phyloP scores from a whole-genome alignment of 306 rosid species.

The Castanospermum australe region DNA sequence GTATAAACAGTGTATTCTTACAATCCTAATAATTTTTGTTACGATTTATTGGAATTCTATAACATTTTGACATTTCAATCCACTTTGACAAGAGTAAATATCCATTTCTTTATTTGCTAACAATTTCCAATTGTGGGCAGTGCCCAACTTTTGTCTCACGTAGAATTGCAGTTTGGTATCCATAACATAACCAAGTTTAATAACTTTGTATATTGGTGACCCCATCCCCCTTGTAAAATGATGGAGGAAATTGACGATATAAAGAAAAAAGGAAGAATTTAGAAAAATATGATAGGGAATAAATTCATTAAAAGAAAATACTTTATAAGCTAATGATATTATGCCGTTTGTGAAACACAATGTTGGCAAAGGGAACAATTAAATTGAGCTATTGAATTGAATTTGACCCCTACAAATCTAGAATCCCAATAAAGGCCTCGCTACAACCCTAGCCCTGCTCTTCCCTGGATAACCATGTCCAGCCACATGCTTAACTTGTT shows the following conservation, averaged over 20 bases:
- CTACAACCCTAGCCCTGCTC: constrained; percentile 15
- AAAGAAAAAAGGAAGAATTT: too few species aligned
- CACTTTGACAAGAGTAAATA: too few species aligned
- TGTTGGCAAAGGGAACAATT: neutral
- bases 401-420: constrained; percentile 16
- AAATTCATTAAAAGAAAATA: neutral
- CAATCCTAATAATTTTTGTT: neutral
- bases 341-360: neutral
- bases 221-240: neutral
- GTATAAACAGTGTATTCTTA: neutral
- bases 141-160: too few species aligned
- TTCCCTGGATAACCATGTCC: constrained; percentile 4
- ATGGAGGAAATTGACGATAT: neutral
- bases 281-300: neutral
- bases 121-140: too few species aligned
- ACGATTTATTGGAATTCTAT: neutral
- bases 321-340: neutral
- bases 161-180: too few species aligned
- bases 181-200: too few species aligned
- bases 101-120: neutral
- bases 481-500: constrained; percentile 12
- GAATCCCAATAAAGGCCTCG: neutral
- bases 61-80: too few species aligned
- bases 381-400: constrained; percentile 12
- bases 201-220: too few species aligned